phyloP scores from a whole-genome alignment of 441 rosid species.

The Pelargonium myrrhifolium region DNA sequence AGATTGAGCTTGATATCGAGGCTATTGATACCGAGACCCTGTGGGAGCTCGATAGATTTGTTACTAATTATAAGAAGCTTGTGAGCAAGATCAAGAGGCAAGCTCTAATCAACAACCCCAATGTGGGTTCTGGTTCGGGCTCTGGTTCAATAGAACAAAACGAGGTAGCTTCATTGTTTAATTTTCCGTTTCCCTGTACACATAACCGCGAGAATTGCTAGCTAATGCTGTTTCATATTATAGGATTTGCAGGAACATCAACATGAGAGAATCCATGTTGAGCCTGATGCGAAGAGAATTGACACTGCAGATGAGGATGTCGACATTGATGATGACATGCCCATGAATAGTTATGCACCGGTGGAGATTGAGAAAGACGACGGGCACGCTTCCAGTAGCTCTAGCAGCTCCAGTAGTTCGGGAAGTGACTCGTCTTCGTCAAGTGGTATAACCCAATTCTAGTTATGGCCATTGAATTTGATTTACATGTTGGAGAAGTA shows the following conservation, averaged over 20 bases:
- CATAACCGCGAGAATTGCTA: not conserved
- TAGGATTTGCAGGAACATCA: conserved; percentile 25
- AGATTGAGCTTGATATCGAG: conserved; percentile 91
- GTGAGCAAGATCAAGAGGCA: conserved; percentile 87
- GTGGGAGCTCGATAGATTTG: conserved; percentile 94
- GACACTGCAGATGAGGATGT: conserved; percentile 89
- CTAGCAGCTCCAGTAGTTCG: conserved; percentile 32
- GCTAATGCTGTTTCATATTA: conserved; percentile 2
- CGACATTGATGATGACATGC: conserved; percentile 92
- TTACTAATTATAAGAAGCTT: conserved; percentile 81
- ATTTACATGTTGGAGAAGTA: not conserved
- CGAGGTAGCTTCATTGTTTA: conserved; percentile 25
- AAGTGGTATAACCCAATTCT: conserved; percentile 46
- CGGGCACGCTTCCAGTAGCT: conserved; percentile 44
- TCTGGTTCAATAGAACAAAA: conserved; percentile 24
- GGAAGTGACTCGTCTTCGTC: conserved; percentile 69
- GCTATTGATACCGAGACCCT: conserved; percentile 81
- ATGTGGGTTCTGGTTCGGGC: conserved; percentile 22
- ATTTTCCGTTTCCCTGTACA: not conserved
- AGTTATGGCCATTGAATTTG: not conserved
- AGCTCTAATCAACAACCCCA: conserved; percentile 44
- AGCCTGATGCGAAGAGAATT: conserved; percentile 51
- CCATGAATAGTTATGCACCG: conserved; percentile 69
- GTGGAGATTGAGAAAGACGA: conserved; percentile 83
- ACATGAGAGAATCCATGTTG: conserved; percentile 40